A percentile compares a stretch with the other conserved stretches of the same genome.
Conservation (phyloP, 2,329 filamentous ascomycete genomes). For the Mycosphaerella sp. region DNA sequence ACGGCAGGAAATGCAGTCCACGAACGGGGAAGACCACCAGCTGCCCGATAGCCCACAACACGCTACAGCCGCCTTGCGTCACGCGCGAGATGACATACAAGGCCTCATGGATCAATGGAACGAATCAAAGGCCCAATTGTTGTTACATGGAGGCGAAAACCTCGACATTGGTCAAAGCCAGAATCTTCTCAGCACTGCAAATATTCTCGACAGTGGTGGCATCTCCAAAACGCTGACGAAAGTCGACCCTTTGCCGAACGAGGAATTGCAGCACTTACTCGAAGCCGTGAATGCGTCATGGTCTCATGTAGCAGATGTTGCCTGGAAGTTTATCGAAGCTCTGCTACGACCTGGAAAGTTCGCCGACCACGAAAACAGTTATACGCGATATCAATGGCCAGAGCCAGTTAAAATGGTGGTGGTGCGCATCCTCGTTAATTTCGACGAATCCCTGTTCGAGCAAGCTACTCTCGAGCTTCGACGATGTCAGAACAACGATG, state of each 20-base stretch:
- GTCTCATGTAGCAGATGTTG: constrained; percentile 47
- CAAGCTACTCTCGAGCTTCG: constrained; percentile 14
- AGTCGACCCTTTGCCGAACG: constrained; percentile 21
- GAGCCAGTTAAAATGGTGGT: constrained; percentile 51
- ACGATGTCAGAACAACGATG: background rate
- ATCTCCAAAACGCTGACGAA: constrained; percentile 16
- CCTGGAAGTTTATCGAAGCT: constrained; percentile 49
- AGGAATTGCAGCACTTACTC: constrained; percentile 40
- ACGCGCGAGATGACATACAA: constrained; percentile 24
- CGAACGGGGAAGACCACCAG: background rate
- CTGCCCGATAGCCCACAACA: background rate
- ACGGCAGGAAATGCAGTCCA: constrained; percentile 25
- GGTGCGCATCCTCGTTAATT: constrained; percentile 47
- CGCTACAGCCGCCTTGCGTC: constrained; percentile 10
- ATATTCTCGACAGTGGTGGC: constrained; percentile 13
- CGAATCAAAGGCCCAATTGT: constrained; percentile 26
- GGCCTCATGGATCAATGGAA: constrained; percentile 28
- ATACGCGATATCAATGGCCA: constrained; percentile 51
- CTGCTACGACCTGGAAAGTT: constrained; percentile 43
- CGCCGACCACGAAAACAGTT: constrained; percentile 35
- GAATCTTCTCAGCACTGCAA: constrained; percentile 10
- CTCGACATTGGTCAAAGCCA: constrained; percentile 22
- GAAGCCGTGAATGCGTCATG: constrained; percentile 43
- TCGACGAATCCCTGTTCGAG: constrained; percentile 50
- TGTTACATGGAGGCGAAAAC: constrained; percentile 26